Evolutionary conservation across 2,329 filamentous ascomycete species (phyloP), one percentile per base, ranked within the genome.

Genomic region (Alternaria alternata): DNA sequence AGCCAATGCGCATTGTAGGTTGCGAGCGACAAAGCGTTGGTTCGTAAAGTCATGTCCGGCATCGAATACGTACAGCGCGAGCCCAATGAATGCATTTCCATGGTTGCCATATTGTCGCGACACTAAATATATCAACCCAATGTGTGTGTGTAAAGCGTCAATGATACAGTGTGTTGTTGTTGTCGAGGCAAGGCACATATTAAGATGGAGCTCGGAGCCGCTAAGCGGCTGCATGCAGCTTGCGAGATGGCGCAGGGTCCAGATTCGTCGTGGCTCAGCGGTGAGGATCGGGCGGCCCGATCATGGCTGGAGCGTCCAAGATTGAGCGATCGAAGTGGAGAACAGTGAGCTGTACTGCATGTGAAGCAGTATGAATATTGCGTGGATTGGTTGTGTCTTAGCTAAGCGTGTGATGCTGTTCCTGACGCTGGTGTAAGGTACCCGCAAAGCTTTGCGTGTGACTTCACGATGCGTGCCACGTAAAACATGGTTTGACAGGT

Each of bases 61-160:
- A n/a, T 36, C 32, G 28, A 38, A 43, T 36, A 67, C 70, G 26
- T 67, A 78, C 76, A 70, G 59, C 75, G 74, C 63, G 75, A 70
- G 69, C 76, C 76, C 68, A 78, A 64, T 59, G 70, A 69, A 46
- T 69, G 63, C 76, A 78, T 77, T 62, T 76, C 70, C 56, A 73
- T 73, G 54, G 75, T 67, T 46, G 67, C 47, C 69, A 75, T 75
- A 8, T 57, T 70, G 58, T 47, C 41, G 61, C 63, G 59, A 65
- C 48, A 59, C 48, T 48, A 51, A 51, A 34, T 54, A 26, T 42
- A 59, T 41, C 28, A 42, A 53, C 34, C 48, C 30, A 26, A 22
- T 48, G 14, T 16, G 22, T 41, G 24, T 49, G 24, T 51, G 39
- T 28, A 51, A 30, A 30, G 36, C 36, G 51, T 57, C 36, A 46